These are phyloP conservation scores for Schwanniomyces vanrijiae DNA, from an alignment of 805 yeast genomes.

Conservation along the genomic window DNA sequence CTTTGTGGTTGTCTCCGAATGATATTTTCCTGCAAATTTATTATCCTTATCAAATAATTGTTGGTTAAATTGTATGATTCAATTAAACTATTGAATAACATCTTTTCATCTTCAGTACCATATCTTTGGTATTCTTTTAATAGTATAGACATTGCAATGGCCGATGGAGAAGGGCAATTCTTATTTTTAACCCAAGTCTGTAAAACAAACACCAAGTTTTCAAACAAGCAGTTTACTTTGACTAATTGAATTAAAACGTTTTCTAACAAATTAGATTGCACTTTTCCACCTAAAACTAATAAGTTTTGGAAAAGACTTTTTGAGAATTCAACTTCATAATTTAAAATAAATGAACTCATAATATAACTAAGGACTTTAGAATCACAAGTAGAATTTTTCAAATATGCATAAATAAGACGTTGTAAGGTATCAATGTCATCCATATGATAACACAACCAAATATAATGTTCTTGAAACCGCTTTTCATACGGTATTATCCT, in stretches of 20 bases:
- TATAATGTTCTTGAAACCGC: slow-evolving; percentile 23
- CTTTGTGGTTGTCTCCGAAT: slow-evolving; percentile 21
- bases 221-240: slow-evolving; percentile 30
- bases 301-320: slow-evolving; percentile 24
- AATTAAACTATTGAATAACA: slow-evolving; percentile 18
- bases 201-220: slow-evolving; percentile 21
- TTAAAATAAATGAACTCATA: slow-evolving; percentile 27
- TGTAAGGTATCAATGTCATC: slow-evolving; percentile 28
- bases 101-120: slow-evolving; percentile 28
- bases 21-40: slow-evolving; percentile 24
- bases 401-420: slow-evolving; percentile 18
- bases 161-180: slow-evolving; percentile 22
- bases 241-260: slow-evolving; percentile 23
- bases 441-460: slow-evolving; percentile 37
- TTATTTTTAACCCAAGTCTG: slow-evolving; percentile 26
- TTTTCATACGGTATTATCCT: slow-evolving; percentile 8
- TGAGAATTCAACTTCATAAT: slow-evolving; percentile 33
- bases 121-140: slow-evolving; percentile 27
- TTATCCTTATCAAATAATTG: slow-evolving; percentile 23
- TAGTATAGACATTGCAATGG: slow-evolving; percentile 24
- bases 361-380: slow-evolving; percentile 27
- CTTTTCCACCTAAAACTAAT: slow-evolving; percentile 17
- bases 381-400: slow-evolving; percentile 17
- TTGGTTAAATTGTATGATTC: slow-evolving; percentile 16
- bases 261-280: slow-evolving; percentile 27